Percentiles rank a stretch among this genome's conserved stretches.
phyloP scores from a whole-genome alignment of 176 grass and related monocot genomes.

The Oryza meyeriana region DNA sequence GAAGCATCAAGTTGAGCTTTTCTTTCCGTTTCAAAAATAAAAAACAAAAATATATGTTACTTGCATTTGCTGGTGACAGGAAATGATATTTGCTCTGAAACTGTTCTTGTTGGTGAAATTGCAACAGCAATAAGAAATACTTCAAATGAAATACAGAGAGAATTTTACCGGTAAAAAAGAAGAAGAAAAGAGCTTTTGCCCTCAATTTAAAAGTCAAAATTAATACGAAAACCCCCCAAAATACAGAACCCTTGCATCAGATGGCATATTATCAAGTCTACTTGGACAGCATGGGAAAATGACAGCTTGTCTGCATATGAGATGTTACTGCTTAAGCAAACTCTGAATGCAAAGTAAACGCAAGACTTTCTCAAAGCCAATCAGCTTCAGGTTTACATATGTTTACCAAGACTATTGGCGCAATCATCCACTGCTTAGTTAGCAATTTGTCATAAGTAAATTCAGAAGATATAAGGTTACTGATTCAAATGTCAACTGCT shows the following conservation, averaged over 20 bases:
- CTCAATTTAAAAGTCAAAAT: background rate
- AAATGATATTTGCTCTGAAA: background rate
- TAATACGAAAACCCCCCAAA: background rate
- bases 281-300: slow-evolving; percentile 26
- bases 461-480: slow-evolving; percentile 11
- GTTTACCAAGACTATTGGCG: background rate
- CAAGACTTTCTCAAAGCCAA: slow-evolving; percentile 10
- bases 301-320: slow-evolving; percentile 6
- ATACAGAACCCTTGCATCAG: background rate
- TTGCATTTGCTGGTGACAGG: background rate
- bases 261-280: slow-evolving; percentile 8
- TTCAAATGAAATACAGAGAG: background rate
- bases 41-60: slow-evolving; percentile 3
- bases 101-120: background rate
- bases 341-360: slow-evolving; percentile 26
- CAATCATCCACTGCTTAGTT: slow-evolving; percentile 13
- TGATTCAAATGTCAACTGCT: slow-evolving; percentile 51
- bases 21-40: background rate
- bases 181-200: background rate
- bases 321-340: slow-evolving; percentile 22
- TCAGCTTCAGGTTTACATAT: slow-evolving; percentile 13
- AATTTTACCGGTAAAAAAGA: background rate
- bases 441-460: background rate
- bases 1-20: background rate
- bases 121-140: background rate